Evolutionary conservation across 2,329 filamentous ascomycete genomes (phyloP).

Genomic region (Lasiodiplodia sp.): DNA sequence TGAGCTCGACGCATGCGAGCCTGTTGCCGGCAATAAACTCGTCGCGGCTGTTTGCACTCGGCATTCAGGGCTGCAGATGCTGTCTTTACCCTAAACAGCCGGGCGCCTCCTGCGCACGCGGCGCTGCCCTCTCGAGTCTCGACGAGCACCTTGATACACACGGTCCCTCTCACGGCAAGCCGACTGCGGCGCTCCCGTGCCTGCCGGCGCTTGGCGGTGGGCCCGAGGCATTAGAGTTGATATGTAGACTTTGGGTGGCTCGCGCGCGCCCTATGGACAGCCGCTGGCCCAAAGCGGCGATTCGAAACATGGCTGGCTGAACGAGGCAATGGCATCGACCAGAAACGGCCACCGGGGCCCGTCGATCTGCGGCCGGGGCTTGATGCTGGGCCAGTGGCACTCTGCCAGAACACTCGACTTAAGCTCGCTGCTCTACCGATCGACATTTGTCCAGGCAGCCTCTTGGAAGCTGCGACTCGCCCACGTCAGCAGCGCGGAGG

Average conservation of each 20-base stretch:
- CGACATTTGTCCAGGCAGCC: conserved; percentile 21
- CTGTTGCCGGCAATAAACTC: conserved; percentile 1
- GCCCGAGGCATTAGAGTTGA: not conserved
- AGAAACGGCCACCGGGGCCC: conserved; percentile 20
- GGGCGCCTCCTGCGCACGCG: not conserved
- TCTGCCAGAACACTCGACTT: conserved; percentile 13
- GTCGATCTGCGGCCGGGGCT: conserved; percentile 19
- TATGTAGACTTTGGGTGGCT: not conserved
- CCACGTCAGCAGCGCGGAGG: conserved; percentile 28
- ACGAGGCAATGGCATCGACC: conserved; percentile 23
- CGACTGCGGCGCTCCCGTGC: conserved; percentile 2
- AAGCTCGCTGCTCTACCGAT: conserved; percentile 15
- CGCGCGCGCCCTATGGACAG: conserved; percentile 5
- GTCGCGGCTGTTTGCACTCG: conserved; percentile 12
- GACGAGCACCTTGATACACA: not conserved
- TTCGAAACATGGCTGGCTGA: conserved; percentile 27
- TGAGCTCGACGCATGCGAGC: conserved; percentile 4
- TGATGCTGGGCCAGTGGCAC: conserved; percentile 4
- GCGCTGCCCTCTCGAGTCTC: not conserved
- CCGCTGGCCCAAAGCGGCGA: conserved; percentile 9
- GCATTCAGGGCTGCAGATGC: not conserved
- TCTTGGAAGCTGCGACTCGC: conserved; percentile 7
- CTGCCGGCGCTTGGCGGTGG: not conserved
- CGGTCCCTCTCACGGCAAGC: not conserved
- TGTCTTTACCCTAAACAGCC: conserved; percentile 15